Evolutionary conservation across 2,329 filamentous ascomycete genomes (phyloP).

Genomic region (Verticillium nubilum): DNA sequence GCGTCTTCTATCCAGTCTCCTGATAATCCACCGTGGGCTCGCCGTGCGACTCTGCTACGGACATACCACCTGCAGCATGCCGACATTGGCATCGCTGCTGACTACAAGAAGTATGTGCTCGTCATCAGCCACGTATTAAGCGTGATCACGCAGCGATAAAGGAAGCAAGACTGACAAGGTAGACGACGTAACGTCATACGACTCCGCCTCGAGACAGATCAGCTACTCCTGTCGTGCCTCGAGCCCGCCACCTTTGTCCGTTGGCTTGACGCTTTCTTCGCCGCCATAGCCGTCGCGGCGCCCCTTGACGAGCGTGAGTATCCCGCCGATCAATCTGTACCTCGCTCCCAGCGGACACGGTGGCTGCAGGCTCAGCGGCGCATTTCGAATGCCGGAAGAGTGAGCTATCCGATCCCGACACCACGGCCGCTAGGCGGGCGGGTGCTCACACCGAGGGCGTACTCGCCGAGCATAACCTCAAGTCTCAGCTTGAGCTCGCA

Average conservation of each 20-base stretch:
- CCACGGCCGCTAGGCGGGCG: conserved; percentile 5
- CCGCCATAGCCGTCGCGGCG: conserved; percentile 66
- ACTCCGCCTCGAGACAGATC: conserved; percentile 67
- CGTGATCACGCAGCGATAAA: neutral
- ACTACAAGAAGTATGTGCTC: conserved; percentile 59
- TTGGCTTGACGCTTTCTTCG: conserved; percentile 64
- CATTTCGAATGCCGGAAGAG: conserved; percentile 13
- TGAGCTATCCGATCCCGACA: conserved; percentile 9
- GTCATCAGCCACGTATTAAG: neutral
- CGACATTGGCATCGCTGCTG: conserved; percentile 67
- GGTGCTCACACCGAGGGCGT: neutral
- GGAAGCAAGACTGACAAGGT: neutral
- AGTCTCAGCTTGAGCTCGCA: neutral
- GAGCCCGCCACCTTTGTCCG: conserved; percentile 60
- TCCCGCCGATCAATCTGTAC: conserved; percentile 56
- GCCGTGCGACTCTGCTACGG: conserved; percentile 51
- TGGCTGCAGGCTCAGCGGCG: conserved; percentile 38
- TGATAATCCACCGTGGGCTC: conserved; percentile 46
- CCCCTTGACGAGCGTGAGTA: conserved; percentile 66
- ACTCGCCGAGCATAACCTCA: neutral
- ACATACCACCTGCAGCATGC: conserved; percentile 71
- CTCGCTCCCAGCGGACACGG: conserved; percentile 47
- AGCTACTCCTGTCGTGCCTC: conserved; percentile 64
- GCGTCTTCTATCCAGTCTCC: conserved; percentile 36
- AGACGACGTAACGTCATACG: conserved; percentile 63